phyloP scores from a whole-genome alignment of 257 asterid species.

The Ballota nigra region DNA sequence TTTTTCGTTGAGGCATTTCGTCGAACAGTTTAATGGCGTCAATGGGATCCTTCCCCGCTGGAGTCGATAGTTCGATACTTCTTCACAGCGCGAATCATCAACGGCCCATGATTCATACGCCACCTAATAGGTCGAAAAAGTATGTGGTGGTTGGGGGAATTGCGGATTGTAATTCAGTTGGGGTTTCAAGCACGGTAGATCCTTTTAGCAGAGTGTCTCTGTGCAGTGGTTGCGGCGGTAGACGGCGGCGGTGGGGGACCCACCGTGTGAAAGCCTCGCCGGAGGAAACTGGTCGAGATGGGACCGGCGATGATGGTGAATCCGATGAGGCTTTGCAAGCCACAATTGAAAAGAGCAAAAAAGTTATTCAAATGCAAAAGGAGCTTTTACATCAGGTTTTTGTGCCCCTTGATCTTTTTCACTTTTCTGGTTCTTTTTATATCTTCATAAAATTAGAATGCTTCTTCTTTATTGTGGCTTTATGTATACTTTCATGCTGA shows the following conservation, averaged over 20 bases:
- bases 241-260: slow-evolving; percentile 37
- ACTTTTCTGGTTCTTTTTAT: not conserved
- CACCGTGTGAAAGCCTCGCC: slow-evolving; percentile 44
- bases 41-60: slow-evolving; percentile 54
- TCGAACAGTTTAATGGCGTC: slow-evolving; percentile 52
- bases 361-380: slow-evolving; percentile 69
- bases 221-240: slow-evolving; percentile 34
- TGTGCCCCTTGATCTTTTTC: not conserved
- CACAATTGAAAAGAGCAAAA: slow-evolving; percentile 76
- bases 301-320: slow-evolving; percentile 39
- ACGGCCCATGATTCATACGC: slow-evolving; percentile 41
- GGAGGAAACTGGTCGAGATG: slow-evolving; percentile 39
- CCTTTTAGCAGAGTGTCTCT: slow-evolving; percentile 34
- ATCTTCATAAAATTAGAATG: not conserved
- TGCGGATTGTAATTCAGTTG: slow-evolving; percentile 28
- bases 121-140: slow-evolving; percentile 37
- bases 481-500: not conserved
- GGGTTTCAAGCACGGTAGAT: slow-evolving; percentile 33
- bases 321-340: slow-evolving; percentile 64
- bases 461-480: not conserved
- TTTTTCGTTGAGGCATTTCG: slow-evolving; percentile 22
- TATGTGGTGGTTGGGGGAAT: slow-evolving; percentile 32
- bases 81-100: slow-evolving; percentile 31
- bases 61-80: slow-evolving; percentile 44
- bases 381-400: slow-evolving; percentile 76